Evolutionary conservation across 2,329 filamentous ascomycete genomes (phyloP).

Genomic region (Madurella mycetomatis): DNA sequence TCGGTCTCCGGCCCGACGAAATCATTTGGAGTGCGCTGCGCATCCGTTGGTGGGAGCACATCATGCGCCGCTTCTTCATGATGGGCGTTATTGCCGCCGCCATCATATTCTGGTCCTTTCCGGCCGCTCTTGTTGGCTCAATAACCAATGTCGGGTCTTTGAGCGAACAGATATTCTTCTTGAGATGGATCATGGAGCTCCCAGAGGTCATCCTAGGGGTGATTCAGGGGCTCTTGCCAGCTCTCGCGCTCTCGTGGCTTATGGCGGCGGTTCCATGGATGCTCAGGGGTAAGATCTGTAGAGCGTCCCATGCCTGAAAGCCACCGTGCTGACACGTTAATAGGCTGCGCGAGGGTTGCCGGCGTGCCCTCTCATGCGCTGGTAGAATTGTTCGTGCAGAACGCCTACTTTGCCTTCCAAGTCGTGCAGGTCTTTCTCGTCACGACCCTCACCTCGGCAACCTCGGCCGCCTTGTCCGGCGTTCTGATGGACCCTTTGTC

Average conservation of each 20-base stretch:
- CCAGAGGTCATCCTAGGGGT: slow-evolving; percentile 68
- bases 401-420: slow-evolving; percentile 75
- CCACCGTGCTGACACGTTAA: slow-evolving; percentile 17
- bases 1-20: slow-evolving; percentile 74
- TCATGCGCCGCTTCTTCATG: slow-evolving; percentile 62
- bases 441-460: slow-evolving; percentile 70
- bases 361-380: slow-evolving; percentile 67
- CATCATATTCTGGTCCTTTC: slow-evolving; percentile 81
- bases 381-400: slow-evolving; percentile 73
- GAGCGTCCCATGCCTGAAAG: background rate
- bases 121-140: slow-evolving; percentile 72
- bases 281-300: slow-evolving; percentile 56
- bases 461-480: slow-evolving; percentile 54
- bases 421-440: slow-evolving; percentile 83
- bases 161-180: slow-evolving; percentile 58
- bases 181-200: slow-evolving; percentile 68
- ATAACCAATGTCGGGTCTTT: slow-evolving; percentile 80
- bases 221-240: slow-evolving; percentile 77
- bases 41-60: slow-evolving; percentile 66
- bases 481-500: slow-evolving; percentile 57
- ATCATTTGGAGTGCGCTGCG: slow-evolving; percentile 80
- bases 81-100: slow-evolving; percentile 64
- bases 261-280: slow-evolving; percentile 78
- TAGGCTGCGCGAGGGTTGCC: slow-evolving; percentile 63
- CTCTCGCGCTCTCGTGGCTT: slow-evolving; percentile 71